Base-by-base conservation (phyloP, 306 rosid species). In the Elaeagnus macrophylla region DNA sequence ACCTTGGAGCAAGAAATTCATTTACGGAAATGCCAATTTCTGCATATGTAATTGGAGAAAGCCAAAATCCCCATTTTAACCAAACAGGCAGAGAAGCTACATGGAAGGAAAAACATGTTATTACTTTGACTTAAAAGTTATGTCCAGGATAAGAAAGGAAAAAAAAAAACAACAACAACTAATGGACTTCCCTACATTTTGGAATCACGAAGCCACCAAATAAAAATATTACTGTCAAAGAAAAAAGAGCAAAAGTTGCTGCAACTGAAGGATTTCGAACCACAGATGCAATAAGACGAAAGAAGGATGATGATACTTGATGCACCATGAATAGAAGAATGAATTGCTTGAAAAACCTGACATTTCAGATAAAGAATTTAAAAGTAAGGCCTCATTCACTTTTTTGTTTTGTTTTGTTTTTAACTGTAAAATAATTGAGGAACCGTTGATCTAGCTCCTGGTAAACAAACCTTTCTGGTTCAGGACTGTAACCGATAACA, bases 1-100 rank as follows among this genome's bases (percentile, higher is more conserved):
- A 81, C 65, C 83, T 67, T 51, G 87, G 83, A 55, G 87, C 81
- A 43, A 50, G 87, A 51, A 77, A 77, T 54, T 81, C 83, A 39
- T 74, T 81, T 39, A 65, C 57, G 6, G 83, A 59, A 49, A 57
- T 19, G 11, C 72, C 72, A 40, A 81, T 71, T 63, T 74, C 81
- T 65, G 76, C 87, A 53, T 65, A 81, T 43, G 87, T n/a, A 64
- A 81, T 38, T 48, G 87, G 87, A 71, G 81, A 81, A 73, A 77
- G 12, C 87, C 87, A 81, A 59, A 77, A 81, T 32, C 74, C 83
- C 87, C 87, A 81, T 40, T 61, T 60, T 73, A 81, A 57, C 81
- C 75, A 81, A 61, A 65, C 40, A 19, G 87, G 87, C 66, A 81
- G 63, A 39, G 70, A 59, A 68, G 83, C 87, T 81, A 67, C 72